A percentile compares a stretch with the other conserved stretches of the same genome.
Evolutionary conservation across 805 yeast genomes (phyloP).

Genomic region (Cephaloascus fragrans): DNA sequence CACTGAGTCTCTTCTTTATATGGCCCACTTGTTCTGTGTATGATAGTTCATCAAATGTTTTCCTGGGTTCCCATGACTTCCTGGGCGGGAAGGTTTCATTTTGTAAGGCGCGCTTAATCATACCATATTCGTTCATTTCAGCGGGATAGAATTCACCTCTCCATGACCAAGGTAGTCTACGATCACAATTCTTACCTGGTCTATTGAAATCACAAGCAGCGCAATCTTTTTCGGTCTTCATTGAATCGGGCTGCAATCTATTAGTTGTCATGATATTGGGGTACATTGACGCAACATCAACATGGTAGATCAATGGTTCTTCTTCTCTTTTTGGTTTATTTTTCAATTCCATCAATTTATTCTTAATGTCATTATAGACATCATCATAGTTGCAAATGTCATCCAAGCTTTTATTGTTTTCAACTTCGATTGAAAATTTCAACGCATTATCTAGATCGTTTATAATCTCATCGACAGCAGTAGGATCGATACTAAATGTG

Average conservation of each 20-base stretch:
- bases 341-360: conserved; percentile 47
- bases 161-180: conserved; percentile 95
- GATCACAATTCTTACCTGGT: conserved; percentile 89
- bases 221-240: conserved; percentile 90
- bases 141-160: conserved; percentile 95
- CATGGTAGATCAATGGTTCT: conserved; percentile 85
- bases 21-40: conserved; percentile 68
- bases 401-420: conserved; percentile 59
- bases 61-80: conserved; percentile 42
- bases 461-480: conserved; percentile 72
- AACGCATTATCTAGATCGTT: conserved; percentile 67
- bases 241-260: conserved; percentile 95
- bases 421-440: conserved; percentile 76
- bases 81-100: conserved; percentile 67
- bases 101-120: conserved; percentile 78
- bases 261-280: conserved; percentile 98
- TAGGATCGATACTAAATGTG: conserved; percentile 70
- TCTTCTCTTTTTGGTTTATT: conserved; percentile 59
- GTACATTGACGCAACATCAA: conserved; percentile 98
- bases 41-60: conserved; percentile 68
- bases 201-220: conserved; percentile 96
- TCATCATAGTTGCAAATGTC: conserved; percentile 79
- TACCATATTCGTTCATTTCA: conserved; percentile 79
- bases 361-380: conserved; percentile 48
- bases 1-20: conserved; percentile 70